These are phyloP conservation scores for Euphorbia corollata DNA, from an alignment of 441 rosid genomes.

Conservation along the genomic window DNA sequence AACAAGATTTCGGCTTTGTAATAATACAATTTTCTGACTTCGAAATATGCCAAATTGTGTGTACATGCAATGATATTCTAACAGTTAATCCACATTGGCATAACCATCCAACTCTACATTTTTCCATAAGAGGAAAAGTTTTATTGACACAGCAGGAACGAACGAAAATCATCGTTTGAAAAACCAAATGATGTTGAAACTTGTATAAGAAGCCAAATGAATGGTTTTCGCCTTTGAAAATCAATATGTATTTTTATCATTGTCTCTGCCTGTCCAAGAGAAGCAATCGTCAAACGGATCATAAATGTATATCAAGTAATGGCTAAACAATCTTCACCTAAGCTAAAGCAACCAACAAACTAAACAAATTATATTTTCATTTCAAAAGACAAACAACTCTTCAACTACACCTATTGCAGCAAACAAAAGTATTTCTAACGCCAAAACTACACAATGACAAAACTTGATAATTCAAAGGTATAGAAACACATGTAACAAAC, in stretches of 20 bases:
- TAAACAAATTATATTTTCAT: neutral
- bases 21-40: neutral
- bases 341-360: neutral
- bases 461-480: neutral
- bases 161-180: conserved; percentile 6
- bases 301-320: neutral
- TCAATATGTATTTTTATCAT: neutral
- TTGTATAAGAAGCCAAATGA: neutral
- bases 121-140: neutral
- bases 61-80: neutral
- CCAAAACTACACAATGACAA: neutral
- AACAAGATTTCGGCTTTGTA: neutral
- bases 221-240: neutral
- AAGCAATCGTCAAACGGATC: conserved; percentile 20
- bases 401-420: too few relatives aligned
- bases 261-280: conserved; percentile 34
- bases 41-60: neutral
- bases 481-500: neutral
- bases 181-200: neutral
- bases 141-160: neutral
- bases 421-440: neutral
- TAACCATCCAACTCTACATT: conserved; percentile 3
- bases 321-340: neutral
- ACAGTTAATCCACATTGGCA: neutral
- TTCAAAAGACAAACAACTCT: too few relatives aligned